These are phyloP conservation scores for Solanum pennellii DNA, from an alignment of 257 asterid genomes.

Conservation along the genomic window DNA sequence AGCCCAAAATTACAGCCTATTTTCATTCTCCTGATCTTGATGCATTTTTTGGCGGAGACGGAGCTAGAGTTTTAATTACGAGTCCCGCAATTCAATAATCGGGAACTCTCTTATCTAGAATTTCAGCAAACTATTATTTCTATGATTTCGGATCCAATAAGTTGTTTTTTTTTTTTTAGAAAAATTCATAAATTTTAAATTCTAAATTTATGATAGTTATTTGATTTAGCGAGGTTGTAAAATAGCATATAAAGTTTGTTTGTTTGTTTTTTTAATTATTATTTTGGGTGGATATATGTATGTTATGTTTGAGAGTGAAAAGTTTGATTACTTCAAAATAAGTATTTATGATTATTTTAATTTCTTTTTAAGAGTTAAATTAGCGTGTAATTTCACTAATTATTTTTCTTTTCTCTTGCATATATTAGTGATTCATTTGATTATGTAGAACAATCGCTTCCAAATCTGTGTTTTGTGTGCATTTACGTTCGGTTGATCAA, in stretches of 20 bases:
- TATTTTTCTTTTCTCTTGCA: neutral
- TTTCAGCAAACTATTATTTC: neutral
- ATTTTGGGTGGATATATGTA: neutral
- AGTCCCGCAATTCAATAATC: neutral
- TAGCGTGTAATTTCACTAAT: neutral
- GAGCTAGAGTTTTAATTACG: neutral
- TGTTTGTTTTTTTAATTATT: neutral
- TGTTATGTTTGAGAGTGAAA: neutral
- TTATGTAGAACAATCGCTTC: neutral
- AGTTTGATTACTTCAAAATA: neutral
- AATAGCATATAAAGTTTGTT: neutral
- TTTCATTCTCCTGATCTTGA: conserved; percentile 57
- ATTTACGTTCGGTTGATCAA: neutral
- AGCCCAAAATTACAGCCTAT: conserved; percentile 5
- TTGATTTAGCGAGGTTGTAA: neutral
- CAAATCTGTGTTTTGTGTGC: neutral
- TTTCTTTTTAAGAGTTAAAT: neutral
- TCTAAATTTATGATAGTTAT: rapidly evolving
- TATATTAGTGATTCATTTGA: neutral
- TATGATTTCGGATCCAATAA: neutral
- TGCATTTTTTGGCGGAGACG: conserved; percentile 7
- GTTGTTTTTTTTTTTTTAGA: neutral
- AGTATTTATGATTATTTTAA: neutral
- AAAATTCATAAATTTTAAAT: neutral
- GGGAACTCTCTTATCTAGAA: neutral